phyloP scores from a whole-genome alignment of 2,329 filamentous ascomycete genomes.

The Mycosphaerella sp. region DNA sequence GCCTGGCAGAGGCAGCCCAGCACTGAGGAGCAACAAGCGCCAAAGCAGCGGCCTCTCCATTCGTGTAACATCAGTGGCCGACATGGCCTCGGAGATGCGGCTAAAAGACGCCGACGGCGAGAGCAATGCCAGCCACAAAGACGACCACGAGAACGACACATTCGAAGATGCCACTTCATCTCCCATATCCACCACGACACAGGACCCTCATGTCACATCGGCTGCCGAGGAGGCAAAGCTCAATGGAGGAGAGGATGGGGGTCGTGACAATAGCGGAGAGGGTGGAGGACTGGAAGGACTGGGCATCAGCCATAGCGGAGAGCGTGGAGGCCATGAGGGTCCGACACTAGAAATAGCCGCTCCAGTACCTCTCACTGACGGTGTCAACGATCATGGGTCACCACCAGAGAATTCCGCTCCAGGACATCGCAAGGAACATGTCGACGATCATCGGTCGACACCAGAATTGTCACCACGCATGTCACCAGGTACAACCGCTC shows the following conservation, averaged over 20 bases:
- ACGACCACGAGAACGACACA: constrained; percentile 32
- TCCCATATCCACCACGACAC: constrained; percentile 12
- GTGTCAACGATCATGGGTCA: too few relatives aligned
- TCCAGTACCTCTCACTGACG: too few relatives aligned
- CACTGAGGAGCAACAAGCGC: constrained; percentile 11
- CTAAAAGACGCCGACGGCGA: constrained; percentile 24
- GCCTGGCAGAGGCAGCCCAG: constrained; percentile 11
- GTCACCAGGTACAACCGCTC: constrained; percentile 20
- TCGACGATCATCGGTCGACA: too few relatives aligned
- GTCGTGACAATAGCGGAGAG: too few relatives aligned
- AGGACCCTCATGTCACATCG: constrained; percentile 1
- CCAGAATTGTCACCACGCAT: background rate
- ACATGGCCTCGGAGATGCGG: constrained; percentile 27
- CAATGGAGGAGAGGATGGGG: background rate
- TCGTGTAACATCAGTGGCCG: constrained; percentile 17
- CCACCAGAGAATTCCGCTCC: constrained; percentile 3
- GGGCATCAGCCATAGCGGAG: background rate
- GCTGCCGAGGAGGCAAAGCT: background rate
- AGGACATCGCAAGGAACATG: too few relatives aligned
- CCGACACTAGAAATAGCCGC: too few relatives aligned
- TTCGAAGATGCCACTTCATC: constrained; percentile 67
- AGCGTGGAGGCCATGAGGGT: constrained; percentile 1
- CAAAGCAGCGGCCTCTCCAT: constrained; percentile 21
- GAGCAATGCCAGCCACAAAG: constrained; percentile 9
- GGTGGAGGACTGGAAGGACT: background rate